phyloP scores from a whole-genome alignment of 192 early-diverging fungal genomes.

The Coemansia interrupta region DNA sequence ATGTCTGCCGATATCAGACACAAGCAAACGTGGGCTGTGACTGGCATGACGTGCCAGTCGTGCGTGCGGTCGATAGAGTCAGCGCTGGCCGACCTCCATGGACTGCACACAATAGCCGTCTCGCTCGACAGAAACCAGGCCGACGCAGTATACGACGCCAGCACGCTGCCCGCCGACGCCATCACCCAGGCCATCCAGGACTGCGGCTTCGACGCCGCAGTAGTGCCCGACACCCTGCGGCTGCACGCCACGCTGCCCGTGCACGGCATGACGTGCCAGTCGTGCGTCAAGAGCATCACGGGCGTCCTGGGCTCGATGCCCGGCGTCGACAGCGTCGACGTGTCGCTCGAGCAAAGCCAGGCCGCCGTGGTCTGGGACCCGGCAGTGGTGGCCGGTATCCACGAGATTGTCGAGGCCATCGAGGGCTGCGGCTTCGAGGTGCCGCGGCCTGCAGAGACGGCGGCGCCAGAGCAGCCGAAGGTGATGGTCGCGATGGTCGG shows the following conservation, averaged over 20 bases:
- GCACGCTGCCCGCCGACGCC: constrained; percentile 29
- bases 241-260: constrained; percentile 23
- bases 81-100: constrained; percentile 44
- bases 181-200: constrained; percentile 55
- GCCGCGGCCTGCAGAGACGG: neutral
- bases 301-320: constrained; percentile 43
- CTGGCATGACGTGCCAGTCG: constrained; percentile 73
- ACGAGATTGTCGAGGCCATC: constrained; percentile 44
- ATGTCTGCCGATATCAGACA: neutral
- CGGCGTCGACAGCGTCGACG: constrained; percentile 59
- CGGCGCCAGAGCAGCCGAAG: too few relatives aligned
- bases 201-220: constrained; percentile 56
- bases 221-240: neutral
- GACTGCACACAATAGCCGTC: constrained; percentile 54
- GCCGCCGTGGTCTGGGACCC: constrained; percentile 58
- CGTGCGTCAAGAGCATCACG: constrained; percentile 76
- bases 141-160: constrained; percentile 49
- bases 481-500: constrained; percentile 1
- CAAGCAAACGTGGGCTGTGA: constrained; percentile 21
- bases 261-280: constrained; percentile 81
- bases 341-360: constrained; percentile 57
- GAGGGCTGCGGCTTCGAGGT: constrained; percentile 65
- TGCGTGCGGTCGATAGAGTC: constrained; percentile 69
- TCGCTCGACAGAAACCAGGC: constrained; percentile 54
- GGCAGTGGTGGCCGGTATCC: neutral